Percentiles rank a stretch among this genome's conserved stretches.
Conservation (phyloP, 2,329 filamentous ascomycete genomes). For the Aureobasidium namibiae region DNA sequence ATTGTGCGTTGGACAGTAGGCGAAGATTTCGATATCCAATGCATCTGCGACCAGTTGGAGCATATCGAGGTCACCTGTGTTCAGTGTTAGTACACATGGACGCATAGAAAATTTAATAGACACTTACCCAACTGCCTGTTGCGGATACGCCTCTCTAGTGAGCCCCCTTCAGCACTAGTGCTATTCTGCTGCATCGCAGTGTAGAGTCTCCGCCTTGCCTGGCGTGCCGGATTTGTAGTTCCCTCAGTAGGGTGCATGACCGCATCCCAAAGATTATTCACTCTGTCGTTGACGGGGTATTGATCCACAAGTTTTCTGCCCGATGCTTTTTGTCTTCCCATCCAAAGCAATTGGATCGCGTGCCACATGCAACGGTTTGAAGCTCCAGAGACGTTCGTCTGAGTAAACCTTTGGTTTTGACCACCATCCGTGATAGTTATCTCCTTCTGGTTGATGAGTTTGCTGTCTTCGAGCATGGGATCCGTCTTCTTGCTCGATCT, state of each 20-base stretch:
- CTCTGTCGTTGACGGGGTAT: background rate
- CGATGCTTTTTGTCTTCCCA: background rate
- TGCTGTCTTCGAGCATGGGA: background rate
- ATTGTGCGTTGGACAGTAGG: background rate
- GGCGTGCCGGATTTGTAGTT: background rate
- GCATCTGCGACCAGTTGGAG: background rate
- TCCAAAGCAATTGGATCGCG: background rate
- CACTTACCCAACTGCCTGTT: background rate
- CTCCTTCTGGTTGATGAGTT: background rate
- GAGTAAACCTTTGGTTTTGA: background rate
- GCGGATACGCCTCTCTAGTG: background rate
- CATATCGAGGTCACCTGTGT: background rate
- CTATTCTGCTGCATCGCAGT: background rate
- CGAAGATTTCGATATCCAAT: constrained; percentile 5
- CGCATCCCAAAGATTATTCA: background rate
- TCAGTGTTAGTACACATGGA: background rate
- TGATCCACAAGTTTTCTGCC: background rate
- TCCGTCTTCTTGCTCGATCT: background rate
- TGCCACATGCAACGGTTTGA: background rate
- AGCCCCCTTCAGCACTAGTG: too few relatives aligned
- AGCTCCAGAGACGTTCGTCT: background rate
- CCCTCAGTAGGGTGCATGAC: background rate
- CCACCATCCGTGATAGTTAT: background rate
- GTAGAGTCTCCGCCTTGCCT: background rate
- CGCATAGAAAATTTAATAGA: background rate